phyloP scores from a whole-genome alignment of 2,329 filamentous ascomycete species.

The Leptographium lundbergii region DNA sequence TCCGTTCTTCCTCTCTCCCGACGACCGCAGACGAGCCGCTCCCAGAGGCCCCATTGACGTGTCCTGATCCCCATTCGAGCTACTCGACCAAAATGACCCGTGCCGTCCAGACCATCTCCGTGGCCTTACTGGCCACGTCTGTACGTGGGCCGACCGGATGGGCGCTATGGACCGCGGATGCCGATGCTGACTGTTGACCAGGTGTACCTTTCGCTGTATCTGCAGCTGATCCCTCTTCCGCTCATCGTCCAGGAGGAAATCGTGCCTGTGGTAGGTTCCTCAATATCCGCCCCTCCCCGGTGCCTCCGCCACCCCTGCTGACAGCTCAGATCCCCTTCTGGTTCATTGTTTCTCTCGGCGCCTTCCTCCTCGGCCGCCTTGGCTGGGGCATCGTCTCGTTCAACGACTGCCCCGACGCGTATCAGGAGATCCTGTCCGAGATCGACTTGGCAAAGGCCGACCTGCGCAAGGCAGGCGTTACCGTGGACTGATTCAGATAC shows the following conservation, averaged over 20 bases:
- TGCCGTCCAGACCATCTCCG: slow-evolving; percentile 82
- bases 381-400: slow-evolving; percentile 91
- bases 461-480: slow-evolving; percentile 60
- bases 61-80: too few species aligned
- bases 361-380: slow-evolving; percentile 82
- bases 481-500: slow-evolving; percentile 48
- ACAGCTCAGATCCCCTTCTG: slow-evolving; percentile 74
- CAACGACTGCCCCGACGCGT: slow-evolving; percentile 86
- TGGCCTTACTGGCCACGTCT: slow-evolving; percentile 76
- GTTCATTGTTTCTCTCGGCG: slow-evolving; percentile 79
- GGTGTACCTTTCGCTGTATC: slow-evolving; percentile 81
- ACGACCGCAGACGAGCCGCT: not conserved
- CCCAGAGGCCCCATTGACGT: not conserved
- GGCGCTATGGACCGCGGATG: not conserved
- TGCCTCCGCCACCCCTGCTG: not conserved
- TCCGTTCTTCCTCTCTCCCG: not conserved
- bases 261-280: slow-evolving; percentile 66
- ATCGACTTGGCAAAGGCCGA: slow-evolving; percentile 67
- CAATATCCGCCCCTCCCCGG: not conserved
- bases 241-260: slow-evolving; percentile 68
- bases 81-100: slow-evolving; percentile 63
- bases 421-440: slow-evolving; percentile 78
- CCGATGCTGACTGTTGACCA: slow-evolving; percentile 23
- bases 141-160: slow-evolving; percentile 38
- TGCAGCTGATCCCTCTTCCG: slow-evolving; percentile 73